Evolutionary conservation across 1,139 yeast genomes (phyloP).

Genomic region (Hansenula lynferdii): DNA sequence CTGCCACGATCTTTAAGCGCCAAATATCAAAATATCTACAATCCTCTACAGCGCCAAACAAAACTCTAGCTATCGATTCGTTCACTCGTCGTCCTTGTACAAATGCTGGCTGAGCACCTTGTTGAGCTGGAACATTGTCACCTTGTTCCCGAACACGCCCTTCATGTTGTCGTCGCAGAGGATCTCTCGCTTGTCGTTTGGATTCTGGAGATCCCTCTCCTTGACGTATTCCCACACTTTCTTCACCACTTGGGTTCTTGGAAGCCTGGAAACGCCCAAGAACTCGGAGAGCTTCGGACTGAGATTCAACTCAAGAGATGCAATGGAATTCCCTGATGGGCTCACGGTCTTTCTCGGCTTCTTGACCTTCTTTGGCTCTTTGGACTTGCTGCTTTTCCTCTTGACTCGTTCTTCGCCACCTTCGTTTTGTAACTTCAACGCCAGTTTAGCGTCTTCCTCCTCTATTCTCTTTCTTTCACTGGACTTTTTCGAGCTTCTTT

Average conservation of each 20-base stretch:
- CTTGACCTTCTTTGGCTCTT: constrained; percentile 10
- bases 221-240: constrained; percentile 72
- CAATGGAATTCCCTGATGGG: constrained; percentile 15
- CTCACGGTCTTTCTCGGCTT: constrained; percentile 8
- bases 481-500: constrained; percentile 28
- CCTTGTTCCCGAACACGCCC: constrained; percentile 53
- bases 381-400: constrained; percentile 4
- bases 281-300: constrained; percentile 48
- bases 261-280: constrained; percentile 38
- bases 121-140: constrained; percentile 67
- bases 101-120: constrained; percentile 54
- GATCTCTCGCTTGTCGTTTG: constrained; percentile 61
- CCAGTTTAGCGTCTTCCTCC: constrained; percentile 27
- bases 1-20: too few species aligned
- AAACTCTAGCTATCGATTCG: too few species aligned
- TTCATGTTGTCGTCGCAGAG: constrained; percentile 62
- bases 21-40: too few species aligned
- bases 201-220: constrained; percentile 59
- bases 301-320: constrained; percentile 29
- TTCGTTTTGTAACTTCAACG: constrained; percentile 16
- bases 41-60: too few species aligned
- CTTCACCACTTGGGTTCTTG: constrained; percentile 73
- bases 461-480: constrained; percentile 22
- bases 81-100: constrained; percentile 36
- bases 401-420: constrained; percentile 8